Evolutionary conservation across 352 stramenopile species (phyloP).

Genomic region (Pythium brassicae): DNA sequence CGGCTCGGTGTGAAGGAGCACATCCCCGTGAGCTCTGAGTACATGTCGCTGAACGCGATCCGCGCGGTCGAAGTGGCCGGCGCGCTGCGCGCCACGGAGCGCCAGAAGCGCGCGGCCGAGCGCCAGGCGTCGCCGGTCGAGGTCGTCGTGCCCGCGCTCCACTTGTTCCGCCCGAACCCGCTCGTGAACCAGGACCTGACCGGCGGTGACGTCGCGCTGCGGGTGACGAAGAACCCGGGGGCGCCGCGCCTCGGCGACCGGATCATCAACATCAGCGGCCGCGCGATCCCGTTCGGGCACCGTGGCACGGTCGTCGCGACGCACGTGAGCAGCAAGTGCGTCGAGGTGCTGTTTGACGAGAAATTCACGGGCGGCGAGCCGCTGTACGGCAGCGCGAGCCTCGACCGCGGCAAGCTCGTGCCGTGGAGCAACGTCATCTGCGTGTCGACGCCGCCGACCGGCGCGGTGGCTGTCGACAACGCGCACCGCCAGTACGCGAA

Average conservation of each 20-base stretch:
- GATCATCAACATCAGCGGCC: slow-evolving; percentile 96
- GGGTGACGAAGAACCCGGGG: slow-evolving; percentile 54
- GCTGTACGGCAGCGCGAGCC: slow-evolving; percentile 93
- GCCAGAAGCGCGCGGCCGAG: slow-evolving; percentile 36
- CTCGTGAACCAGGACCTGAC: slow-evolving; percentile 81
- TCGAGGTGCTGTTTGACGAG: slow-evolving; percentile 97
- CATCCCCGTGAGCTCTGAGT: slow-evolving; percentile 90
- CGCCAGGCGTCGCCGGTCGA: slow-evolving; percentile 35
- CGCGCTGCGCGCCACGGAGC: slow-evolving; percentile 58
- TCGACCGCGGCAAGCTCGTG: slow-evolving; percentile 95
- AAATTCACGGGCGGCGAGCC: slow-evolving; percentile 96
- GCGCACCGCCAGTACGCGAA: slow-evolving; percentile 11
- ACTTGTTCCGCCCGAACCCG: slow-evolving; percentile 73
- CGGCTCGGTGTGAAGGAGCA: slow-evolving; percentile 83
- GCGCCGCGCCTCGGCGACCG: slow-evolving; percentile 93
- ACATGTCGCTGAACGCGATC: slow-evolving; percentile 91
- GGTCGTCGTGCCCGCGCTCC: slow-evolving; percentile 32
- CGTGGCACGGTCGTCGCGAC: slow-evolving; percentile 97
- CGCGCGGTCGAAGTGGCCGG: slow-evolving; percentile 89
- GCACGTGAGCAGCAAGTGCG: slow-evolving; percentile 94
- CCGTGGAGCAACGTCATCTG: slow-evolving; percentile 89
- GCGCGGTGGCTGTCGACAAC: slow-evolving; percentile 3
- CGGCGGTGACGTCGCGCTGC: slow-evolving; percentile 51
- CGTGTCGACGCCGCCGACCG: slow-evolving; percentile 46
- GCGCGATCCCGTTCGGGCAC: slow-evolving; percentile 95